Evolutionary conservation across 106 monocot species (phyloP), one percentile per base, ranked within the genome.

Genomic region (Dendrobium chrysotoxum): DNA sequence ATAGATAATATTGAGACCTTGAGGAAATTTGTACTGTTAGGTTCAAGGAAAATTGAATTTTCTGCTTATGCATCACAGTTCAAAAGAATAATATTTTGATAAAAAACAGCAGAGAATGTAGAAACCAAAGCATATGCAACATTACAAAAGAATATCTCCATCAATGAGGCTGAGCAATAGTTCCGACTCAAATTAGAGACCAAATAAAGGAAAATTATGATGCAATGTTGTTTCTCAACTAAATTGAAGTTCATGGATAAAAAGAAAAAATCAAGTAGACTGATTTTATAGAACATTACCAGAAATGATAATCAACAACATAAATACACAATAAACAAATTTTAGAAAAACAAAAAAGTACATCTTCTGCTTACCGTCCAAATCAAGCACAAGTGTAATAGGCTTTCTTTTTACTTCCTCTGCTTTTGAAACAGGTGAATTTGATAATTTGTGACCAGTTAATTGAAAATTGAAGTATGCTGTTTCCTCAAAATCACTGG

Each of bases 391-490:
- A 41, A 74, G 74, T 40, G 74, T 74, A n/a, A 40, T 74, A 42
- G 42, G 41, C 40, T 42, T 74, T 42, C 74, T 28, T n/a, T 74
- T 74, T 6, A 15, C 20, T n/a, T 5, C 21, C 21, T 74, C 74
- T 40, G 39, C 9, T 74, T 6, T 12, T 42, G 20, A 21, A 20
- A 74, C 26, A 8, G 40, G 74, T 3, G 20, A 74, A 80, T 90
- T 88, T 42, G 86, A 85, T 58, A 90, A 81, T 40, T 77, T 85
- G 44, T 83, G 84, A n/a, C 81, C 61, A 74, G 84, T 72, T 26
- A 85, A 81, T 23, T 95, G 90, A 71, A 82, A 81, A 85, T 92
- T 85, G 72, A 88, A 82, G 47, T 54, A 82, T 67, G 80, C 83
- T 2, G 17, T 80, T 68, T 80, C 86, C 39, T 77, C 80, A 16